Conservation (phyloP, 805 yeast species). For the Lachancea cidri region DNA sequence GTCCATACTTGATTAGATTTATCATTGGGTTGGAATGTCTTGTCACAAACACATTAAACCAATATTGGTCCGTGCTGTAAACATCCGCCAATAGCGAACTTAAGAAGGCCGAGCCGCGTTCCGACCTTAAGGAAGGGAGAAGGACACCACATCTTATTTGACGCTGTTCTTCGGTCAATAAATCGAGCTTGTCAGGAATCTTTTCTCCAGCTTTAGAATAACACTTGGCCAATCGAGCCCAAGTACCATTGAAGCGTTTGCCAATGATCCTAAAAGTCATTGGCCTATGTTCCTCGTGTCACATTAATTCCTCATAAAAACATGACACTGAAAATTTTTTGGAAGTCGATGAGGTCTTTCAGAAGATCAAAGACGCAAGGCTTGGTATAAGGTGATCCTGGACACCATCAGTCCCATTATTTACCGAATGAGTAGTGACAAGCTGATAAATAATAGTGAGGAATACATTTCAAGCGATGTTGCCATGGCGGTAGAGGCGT, state of each 20-base stretch:
- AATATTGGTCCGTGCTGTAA: constrained; percentile 28
- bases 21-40: constrained; percentile 9
- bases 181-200: constrained; percentile 23
- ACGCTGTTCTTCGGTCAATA: constrained; percentile 11
- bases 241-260: constrained; percentile 9
- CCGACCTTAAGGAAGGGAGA: constrained; percentile 11
- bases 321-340: constrained; percentile 3
- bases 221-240: constrained; percentile 18
- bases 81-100: constrained; percentile 32
- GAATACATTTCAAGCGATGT: constrained; percentile 5
- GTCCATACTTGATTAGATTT: constrained; percentile 20
- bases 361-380: background rate
- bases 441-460: background rate
- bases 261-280: constrained; percentile 3
- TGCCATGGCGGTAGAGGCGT: constrained; percentile 21
- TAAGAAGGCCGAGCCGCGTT: constrained; percentile 18
- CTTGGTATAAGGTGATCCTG: background rate
- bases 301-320: constrained; percentile 3
- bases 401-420: background rate
- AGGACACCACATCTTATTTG: constrained; percentile 29
- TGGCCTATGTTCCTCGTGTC: background rate
- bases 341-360: background rate
- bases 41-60: constrained; percentile 22
- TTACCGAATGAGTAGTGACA: background rate
- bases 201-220: constrained; percentile 11